A percentile compares a stretch with the other conserved stretches of the same genome.
These are phyloP conservation scores for Beauveria sp. DNA, from an alignment of 2,329 filamentous ascomycete species.

Conservation along the genomic window DNA sequence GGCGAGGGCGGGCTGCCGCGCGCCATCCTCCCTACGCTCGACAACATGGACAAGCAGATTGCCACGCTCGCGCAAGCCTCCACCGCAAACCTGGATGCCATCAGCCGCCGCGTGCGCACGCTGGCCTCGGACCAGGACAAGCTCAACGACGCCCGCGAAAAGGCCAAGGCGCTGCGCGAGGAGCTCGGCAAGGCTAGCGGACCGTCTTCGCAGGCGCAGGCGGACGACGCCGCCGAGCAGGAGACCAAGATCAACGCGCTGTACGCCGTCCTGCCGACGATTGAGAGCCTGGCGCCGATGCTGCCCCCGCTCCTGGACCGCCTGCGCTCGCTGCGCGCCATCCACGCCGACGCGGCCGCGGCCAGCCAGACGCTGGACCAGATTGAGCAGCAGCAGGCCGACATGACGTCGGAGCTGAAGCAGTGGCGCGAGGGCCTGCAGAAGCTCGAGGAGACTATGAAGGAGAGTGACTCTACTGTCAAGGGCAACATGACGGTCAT, in stretches of 20 bases:
- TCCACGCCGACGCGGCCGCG: slow-evolving; percentile 80
- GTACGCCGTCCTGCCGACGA: slow-evolving; percentile 80
- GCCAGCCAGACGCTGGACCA: slow-evolving; percentile 70
- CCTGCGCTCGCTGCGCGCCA: slow-evolving; percentile 70
- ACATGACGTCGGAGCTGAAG: slow-evolving; percentile 76
- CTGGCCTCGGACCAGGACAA: slow-evolving; percentile 65
- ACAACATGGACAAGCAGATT: slow-evolving; percentile 74
- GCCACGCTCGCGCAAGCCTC: slow-evolving; percentile 65
- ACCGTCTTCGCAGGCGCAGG: slow-evolving; percentile 26
- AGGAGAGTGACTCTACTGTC: slow-evolving; percentile 61
- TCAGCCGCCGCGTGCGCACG: slow-evolving; percentile 61
- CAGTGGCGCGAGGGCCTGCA: slow-evolving; percentile 78
- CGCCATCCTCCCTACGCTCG: slow-evolving; percentile 75
- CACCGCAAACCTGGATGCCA: slow-evolving; percentile 63
- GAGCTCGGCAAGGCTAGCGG: slow-evolving; percentile 39
- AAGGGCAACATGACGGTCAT: slow-evolving; percentile 76
- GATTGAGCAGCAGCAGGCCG: slow-evolving; percentile 70
- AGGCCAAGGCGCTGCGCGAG: slow-evolving; percentile 55
- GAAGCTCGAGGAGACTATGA: slow-evolving; percentile 69
- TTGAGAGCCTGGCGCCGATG: slow-evolving; percentile 77
- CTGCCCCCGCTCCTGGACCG: slow-evolving; percentile 80
- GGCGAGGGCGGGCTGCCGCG: slow-evolving; percentile 48
- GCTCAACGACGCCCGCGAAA: slow-evolving; percentile 56
- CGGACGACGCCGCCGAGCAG: slow-evolving; percentile 56
- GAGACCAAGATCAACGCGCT: slow-evolving; percentile 83